Percentiles rank a stretch among this genome's conserved stretches.
These are phyloP conservation scores for Pouteria campechiana DNA, from an alignment of 179 eudicot genomes.

Conservation along the genomic window DNA sequence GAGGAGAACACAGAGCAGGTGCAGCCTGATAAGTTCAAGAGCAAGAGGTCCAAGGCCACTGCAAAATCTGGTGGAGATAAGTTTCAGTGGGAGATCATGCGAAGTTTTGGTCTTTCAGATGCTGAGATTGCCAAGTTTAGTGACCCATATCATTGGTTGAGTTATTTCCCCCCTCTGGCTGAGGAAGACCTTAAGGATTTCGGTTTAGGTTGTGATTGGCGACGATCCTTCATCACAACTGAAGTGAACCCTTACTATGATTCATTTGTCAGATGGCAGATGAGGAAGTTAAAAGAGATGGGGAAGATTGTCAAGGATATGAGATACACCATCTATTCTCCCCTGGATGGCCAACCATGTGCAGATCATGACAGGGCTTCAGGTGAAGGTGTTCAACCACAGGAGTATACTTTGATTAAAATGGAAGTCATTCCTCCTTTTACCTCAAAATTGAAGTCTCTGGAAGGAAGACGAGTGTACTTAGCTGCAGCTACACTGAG, in stretches of 20 bases:
- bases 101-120: conserved; percentile 65
- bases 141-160: conserved; percentile 61
- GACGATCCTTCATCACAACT: conserved; percentile 73
- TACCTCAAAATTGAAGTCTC: conserved; percentile 38
- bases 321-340: conserved; percentile 66
- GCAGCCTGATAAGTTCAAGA: conserved; percentile 53
- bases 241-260: conserved; percentile 74
- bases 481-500: conserved; percentile 86
- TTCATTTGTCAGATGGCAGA: conserved; percentile 76
- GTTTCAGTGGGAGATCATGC: conserved; percentile 91
- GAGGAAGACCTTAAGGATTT: conserved; percentile 73
- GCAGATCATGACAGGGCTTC: conserved; percentile 95
- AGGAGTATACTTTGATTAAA: conserved; percentile 76
- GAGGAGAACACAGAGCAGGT: conserved; percentile 27
- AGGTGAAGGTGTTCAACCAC: conserved; percentile 88
- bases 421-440: conserved; percentile 77
- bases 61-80: conserved; percentile 56
- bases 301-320: conserved; percentile 81
- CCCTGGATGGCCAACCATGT: conserved; percentile 86
- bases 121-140: conserved; percentile 53
- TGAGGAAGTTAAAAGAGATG: conserved; percentile 56
- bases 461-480: conserved; percentile 62
- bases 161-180: conserved; percentile 61
- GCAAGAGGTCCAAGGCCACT: conserved; percentile 69
- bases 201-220: conserved; percentile 83